Evolutionary conservation across 2,329 filamentous ascomycete genomes (phyloP).

Genomic region (Penicillium frequentans): DNA sequence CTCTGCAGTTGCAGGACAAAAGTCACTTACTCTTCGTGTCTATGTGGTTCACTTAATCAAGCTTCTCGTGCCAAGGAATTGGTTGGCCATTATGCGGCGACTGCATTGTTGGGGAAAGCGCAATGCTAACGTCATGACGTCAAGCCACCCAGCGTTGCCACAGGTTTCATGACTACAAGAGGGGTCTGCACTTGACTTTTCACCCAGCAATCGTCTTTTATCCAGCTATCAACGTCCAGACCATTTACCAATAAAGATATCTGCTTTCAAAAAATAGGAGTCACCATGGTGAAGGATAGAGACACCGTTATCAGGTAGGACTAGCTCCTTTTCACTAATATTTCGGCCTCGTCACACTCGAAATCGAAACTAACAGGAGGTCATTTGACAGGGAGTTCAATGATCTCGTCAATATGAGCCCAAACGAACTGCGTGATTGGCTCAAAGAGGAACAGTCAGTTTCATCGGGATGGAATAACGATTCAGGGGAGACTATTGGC

Average conservation of each 20-base stretch:
- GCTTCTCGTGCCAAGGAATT: background rate
- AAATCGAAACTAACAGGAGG: constrained; percentile 16
- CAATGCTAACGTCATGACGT: background rate
- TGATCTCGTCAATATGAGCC: constrained; percentile 65
- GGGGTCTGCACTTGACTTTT: too few species aligned
- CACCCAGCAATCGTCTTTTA: too few species aligned
- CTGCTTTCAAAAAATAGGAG: background rate
- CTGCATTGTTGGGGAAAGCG: background rate
- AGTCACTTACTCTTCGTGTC: background rate
- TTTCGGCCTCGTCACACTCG: background rate
- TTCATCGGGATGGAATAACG: constrained; percentile 61
- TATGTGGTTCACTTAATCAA: too few species aligned
- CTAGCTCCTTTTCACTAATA: background rate
- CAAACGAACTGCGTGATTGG: constrained; percentile 62
- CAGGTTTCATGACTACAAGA: background rate
- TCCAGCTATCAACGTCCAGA: too few species aligned
- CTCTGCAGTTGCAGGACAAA: background rate
- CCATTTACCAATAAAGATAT: background rate
- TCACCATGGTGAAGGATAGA: constrained; percentile 52
- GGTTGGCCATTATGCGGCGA: background rate
- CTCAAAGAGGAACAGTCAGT: constrained; percentile 59
- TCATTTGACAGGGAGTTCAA: constrained; percentile 59
- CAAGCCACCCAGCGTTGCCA: background rate
- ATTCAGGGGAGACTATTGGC: constrained; percentile 62
- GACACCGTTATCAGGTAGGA: constrained; percentile 51